Conservation (phyloP, 2,329 filamentous ascomycete genomes). For the Daldinia sp. region DNA sequence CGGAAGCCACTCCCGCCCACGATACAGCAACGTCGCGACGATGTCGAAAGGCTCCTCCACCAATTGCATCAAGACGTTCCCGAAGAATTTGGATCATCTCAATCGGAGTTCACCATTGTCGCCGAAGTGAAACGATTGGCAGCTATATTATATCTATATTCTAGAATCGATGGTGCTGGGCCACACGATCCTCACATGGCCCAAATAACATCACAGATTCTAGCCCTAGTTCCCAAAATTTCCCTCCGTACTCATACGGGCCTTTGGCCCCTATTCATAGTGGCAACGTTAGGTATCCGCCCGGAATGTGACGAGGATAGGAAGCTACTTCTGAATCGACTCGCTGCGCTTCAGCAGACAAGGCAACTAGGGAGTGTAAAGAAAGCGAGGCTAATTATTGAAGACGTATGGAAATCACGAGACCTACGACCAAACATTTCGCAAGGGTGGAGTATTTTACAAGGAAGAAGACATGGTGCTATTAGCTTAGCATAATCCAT, state of each 20-base stretch:
- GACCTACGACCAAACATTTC: conserved; percentile 41
- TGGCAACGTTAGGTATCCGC: conserved; percentile 48
- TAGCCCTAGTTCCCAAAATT: conserved; percentile 44
- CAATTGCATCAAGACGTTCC: conserved; percentile 35
- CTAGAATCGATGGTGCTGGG: conserved; percentile 45
- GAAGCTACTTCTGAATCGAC: conserved; percentile 41
- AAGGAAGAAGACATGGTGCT: conserved; percentile 37
- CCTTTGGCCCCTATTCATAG: conserved; percentile 51
- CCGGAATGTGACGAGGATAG: conserved; percentile 48
- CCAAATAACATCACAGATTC: conserved; percentile 42
- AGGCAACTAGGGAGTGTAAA: conserved; percentile 51
- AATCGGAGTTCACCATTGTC: conserved; percentile 38
- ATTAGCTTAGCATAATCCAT: conserved; percentile 46
- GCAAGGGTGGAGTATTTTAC: conserved; percentile 37
- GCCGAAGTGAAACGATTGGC: conserved; percentile 48
- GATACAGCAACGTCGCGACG: conserved; percentile 35
- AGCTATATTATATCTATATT: conserved; percentile 49
- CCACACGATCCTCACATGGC: conserved; percentile 46
- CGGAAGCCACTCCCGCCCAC: conserved; percentile 5
- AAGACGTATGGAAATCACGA: conserved; percentile 50
- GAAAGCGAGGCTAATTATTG: conserved; percentile 50
- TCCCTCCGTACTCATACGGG: conserved; percentile 48
- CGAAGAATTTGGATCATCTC: conserved; percentile 26
- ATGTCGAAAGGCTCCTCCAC: conserved; percentile 37
- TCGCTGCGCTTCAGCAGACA: conserved; percentile 47